Evolutionary conservation across 306 rosid species (phyloP), one percentile per base, ranked within the genome.

Genomic region (Vicia villosa): DNA sequence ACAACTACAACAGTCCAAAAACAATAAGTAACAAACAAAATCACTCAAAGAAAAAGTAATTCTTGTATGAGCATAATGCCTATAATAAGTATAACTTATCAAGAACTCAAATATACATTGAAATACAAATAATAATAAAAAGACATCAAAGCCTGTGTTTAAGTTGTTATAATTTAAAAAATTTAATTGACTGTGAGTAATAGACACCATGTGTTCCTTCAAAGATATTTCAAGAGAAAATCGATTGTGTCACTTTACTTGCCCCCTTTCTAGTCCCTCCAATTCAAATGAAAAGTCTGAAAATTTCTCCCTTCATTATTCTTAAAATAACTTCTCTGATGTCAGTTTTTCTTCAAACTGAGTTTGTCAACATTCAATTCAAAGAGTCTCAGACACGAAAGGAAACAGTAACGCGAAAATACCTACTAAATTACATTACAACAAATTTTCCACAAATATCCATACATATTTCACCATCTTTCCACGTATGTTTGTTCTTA

Each of bases 1-100:
- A 89, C 13, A 63, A 94, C 98, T 94, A 78, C 81, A 82, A 63
- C 36, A 47, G 46, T 22, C 49, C 58, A 17, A 66, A 38, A 49
- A 54, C 16, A 10, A 45, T 1, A 49, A 36, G 13, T 26, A 10
- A 17, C 10, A 41, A 63, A 13, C 3, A 62, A 63, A 63, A 22
- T 24, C 17, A 63, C 34, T 20, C 20, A 40, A 37, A 63, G 17
- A 63, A 20, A 63, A 10, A 1, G 69, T 58, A 32, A 32, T 59
- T 57, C 21, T 58, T 59, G 24, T 34, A 32, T 58, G 64, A 7
- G 43, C 24, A 32, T 4, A 30, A 57, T 0, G 2, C 4, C 16
- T 55, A 55, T 13, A 24, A 55, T 6, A 13, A 55, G 17, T 55
- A 24, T 55, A 55, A 55, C 19, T 10, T 24, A 24, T 26, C 19